These are phyloP conservation scores for Pythium volutum DNA, from an alignment of 352 stramenopile species.

Conservation along the genomic window DNA sequence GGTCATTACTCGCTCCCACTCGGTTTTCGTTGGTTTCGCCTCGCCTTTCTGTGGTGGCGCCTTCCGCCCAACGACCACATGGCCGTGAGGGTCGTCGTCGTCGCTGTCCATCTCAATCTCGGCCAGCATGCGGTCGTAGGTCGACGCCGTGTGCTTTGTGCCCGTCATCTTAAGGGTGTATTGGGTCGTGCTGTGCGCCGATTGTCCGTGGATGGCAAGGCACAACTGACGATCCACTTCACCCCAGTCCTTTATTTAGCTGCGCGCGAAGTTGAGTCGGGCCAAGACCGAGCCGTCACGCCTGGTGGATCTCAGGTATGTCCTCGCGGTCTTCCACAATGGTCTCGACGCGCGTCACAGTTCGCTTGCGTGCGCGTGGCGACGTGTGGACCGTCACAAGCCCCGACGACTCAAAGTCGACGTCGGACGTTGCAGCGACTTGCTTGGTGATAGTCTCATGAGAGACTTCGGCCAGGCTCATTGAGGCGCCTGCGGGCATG, in stretches of 20 bases:
- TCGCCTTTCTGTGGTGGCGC: background rate
- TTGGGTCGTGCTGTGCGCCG: no score
- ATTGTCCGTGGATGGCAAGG: no score
- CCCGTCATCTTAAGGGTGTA: constrained; percentile 9
- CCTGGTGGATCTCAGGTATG: no score
- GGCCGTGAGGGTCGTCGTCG: background rate
- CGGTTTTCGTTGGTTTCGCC: background rate
- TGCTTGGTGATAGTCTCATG: background rate
- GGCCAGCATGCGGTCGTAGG: constrained; percentile 26
- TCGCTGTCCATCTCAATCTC: constrained; percentile 20
- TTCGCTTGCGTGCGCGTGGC: constrained; percentile 17
- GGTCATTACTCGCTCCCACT: background rate
- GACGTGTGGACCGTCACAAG: constrained; percentile 3
- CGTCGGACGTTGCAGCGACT: constrained; percentile 10
- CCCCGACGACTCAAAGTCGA: background rate
- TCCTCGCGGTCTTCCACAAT: constrained; percentile 5
- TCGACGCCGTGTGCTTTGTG: constrained; percentile 3
- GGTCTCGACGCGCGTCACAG: constrained; percentile 16
- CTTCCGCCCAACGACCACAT: no score
- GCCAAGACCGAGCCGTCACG: no score
- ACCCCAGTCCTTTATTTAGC: no score
- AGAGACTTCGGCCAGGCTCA: no score
- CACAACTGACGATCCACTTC: no score
- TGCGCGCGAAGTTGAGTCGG: no score
- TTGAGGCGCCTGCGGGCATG: constrained; percentile 22